phyloP scores from a whole-genome alignment of 768 basidiomycete species.

The Floccularia luteovirens region DNA sequence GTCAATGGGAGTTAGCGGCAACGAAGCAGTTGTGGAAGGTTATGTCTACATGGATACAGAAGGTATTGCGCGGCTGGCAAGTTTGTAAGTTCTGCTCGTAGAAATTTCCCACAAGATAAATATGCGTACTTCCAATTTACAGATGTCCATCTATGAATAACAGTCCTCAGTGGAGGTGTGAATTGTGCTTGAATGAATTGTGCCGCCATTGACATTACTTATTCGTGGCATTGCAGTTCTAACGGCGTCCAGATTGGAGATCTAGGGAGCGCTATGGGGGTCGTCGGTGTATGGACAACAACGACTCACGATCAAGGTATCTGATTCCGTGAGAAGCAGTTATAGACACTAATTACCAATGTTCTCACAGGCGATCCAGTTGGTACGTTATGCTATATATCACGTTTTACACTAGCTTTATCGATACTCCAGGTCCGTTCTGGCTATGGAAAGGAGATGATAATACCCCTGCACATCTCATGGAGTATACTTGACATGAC shows the following conservation, averaged over 20 bases:
- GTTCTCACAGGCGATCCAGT: constrained; percentile 47
- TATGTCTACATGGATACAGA: constrained; percentile 40
- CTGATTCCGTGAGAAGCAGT: too few relatives aligned
- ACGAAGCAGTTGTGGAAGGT: constrained; percentile 39
- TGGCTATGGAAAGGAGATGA: constrained; percentile 62
- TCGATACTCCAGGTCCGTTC: constrained; percentile 46
- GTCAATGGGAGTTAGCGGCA: constrained; percentile 33
- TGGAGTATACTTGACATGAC: constrained; percentile 21
- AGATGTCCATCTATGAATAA: neutral
- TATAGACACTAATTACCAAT: neutral
- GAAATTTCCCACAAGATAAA: neutral
- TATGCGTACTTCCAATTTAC: neutral
- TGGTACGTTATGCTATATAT: constrained; percentile 30
- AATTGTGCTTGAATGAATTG: neutral
- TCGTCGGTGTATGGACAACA: constrained; percentile 65
- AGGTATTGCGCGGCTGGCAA: constrained; percentile 44
- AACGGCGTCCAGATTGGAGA: constrained; percentile 63
- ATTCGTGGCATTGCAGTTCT: constrained; percentile 32
- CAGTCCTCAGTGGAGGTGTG: constrained; percentile 7
- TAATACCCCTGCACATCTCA: constrained; percentile 23
- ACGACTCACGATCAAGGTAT: constrained; percentile 48
- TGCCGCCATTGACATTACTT: neutral
- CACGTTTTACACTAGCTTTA: neutral
- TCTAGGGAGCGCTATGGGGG: constrained; percentile 55
- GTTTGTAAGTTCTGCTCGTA: constrained; percentile 43